Conservation (phyloP, 495 filamentous ascomycete species). For the Neurospora sp. region DNA sequence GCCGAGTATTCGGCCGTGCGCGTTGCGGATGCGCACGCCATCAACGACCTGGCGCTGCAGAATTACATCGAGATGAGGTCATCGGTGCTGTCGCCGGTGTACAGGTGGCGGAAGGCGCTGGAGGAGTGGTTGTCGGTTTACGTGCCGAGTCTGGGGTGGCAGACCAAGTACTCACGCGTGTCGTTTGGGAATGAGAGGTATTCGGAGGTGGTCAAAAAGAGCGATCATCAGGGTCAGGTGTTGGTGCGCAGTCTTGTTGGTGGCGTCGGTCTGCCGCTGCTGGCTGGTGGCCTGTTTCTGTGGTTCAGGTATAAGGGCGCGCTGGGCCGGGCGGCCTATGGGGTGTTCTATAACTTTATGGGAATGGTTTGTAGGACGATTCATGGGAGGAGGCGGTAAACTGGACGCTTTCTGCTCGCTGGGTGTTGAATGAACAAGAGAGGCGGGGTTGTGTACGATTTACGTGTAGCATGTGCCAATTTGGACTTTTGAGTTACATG, state of each 20-base stretch:
- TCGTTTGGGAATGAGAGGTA: constrained; percentile 91
- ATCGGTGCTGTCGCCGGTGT: constrained; percentile 63
- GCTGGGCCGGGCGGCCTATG: constrained; percentile 5
- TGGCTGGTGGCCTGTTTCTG: constrained; percentile 10
- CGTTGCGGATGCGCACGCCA: constrained; percentile 68
- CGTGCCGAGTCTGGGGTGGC: constrained; percentile 68
- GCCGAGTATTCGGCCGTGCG: constrained; percentile 63
- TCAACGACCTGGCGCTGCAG: constrained; percentile 82
- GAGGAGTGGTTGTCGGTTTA: constrained; percentile 78
- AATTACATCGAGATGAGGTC: constrained; percentile 93
- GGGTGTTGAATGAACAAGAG: background rate
- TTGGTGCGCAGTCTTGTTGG: constrained; percentile 31
- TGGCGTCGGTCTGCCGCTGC: constrained; percentile 20
- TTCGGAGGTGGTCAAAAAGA: constrained; percentile 62
- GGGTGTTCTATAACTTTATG: background rate
- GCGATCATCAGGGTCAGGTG: constrained; percentile 56
- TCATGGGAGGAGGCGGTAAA: background rate
- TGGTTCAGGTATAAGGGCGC: constrained; percentile 10
- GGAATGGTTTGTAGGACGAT: background rate
- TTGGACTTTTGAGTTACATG: background rate
- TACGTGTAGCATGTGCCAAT: background rate
- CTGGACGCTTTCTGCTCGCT: background rate
- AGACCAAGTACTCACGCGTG: constrained; percentile 86
- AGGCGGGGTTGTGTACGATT: background rate
- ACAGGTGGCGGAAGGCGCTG: constrained; percentile 68